Conservation (phyloP, 371 early-diverging fungal genomes). For the Lichtheimia ornata region DNA sequence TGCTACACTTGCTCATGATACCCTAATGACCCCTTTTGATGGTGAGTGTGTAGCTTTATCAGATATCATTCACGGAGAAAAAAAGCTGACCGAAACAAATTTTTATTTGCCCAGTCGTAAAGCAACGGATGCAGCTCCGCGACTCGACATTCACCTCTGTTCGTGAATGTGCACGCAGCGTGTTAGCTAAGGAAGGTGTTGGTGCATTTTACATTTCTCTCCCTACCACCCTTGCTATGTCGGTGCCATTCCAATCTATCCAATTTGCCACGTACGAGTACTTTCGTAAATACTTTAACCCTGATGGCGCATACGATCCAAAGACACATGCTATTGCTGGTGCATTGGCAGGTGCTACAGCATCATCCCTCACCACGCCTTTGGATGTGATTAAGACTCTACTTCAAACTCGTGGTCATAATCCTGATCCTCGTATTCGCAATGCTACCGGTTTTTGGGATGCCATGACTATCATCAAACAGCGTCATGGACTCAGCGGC, state of each 20-base stretch:
- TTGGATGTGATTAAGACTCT: constrained; percentile 93
- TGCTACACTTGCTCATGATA: constrained; percentile 88
- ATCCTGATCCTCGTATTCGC: constrained; percentile 68
- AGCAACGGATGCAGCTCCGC: constrained; percentile 93
- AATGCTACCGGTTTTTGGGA: constrained; percentile 69
- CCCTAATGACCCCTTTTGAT: constrained; percentile 95
- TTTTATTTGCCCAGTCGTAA: constrained; percentile 64
- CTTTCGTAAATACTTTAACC: constrained; percentile 75
- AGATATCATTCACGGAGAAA: constrained; percentile 41
- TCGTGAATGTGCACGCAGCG: constrained; percentile 64
- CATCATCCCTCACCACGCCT: constrained; percentile 90
- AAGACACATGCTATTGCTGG: constrained; percentile 85
- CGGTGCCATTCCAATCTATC: constrained; percentile 89
- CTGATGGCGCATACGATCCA: constrained; percentile 80
- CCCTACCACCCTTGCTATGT: constrained; percentile 91
- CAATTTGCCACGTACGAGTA: constrained; percentile 92
- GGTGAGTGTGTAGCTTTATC: constrained; percentile 37
- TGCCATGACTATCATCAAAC: constrained; percentile 75
- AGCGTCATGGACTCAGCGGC: constrained; percentile 73
- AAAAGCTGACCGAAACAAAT: neutral
- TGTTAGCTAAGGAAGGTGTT: constrained; percentile 77
- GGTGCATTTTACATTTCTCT: constrained; percentile 90
- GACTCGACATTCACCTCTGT: constrained; percentile 68
- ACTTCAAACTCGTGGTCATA: constrained; percentile 86
- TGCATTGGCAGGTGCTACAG: constrained; percentile 88